Percentiles rank a stretch among this genome's conserved stretches.
These are phyloP conservation scores for Lophium mytilinum DNA, from an alignment of 495 filamentous ascomycete genomes.

Conservation along the genomic window DNA sequence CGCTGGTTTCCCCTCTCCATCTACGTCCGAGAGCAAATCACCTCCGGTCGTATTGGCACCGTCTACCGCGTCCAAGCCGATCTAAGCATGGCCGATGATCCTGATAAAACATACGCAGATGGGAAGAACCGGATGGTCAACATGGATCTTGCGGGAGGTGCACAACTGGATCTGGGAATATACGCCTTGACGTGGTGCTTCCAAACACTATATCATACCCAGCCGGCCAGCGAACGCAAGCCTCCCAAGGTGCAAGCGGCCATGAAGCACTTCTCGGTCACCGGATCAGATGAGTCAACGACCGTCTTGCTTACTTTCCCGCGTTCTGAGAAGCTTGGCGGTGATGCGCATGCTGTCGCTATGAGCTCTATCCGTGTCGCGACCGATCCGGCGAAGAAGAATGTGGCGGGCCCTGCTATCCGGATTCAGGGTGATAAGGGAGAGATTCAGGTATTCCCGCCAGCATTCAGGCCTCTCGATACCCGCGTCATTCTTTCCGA, in stretches of 20 bases:
- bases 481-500: conserved; percentile 39
- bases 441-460: conserved; percentile 78
- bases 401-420: conserved; percentile 56
- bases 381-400: conserved; percentile 52
- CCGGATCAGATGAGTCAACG: conserved; percentile 75
- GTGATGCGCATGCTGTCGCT: conserved; percentile 63
- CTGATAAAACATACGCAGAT: conserved; percentile 38
- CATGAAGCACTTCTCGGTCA: conserved; percentile 59
- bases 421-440: conserved; percentile 81
- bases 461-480: conserved; percentile 59
- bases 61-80: conserved; percentile 74
- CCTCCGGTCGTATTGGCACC: conserved; percentile 62
- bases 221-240: conserved; percentile 41
- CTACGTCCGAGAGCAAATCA: conserved; percentile 65
- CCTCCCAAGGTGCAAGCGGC: conserved; percentile 50
- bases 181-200: conserved; percentile 92
- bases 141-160: conserved; percentile 76
- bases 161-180: conserved; percentile 77
- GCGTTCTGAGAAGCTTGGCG: conserved; percentile 31
- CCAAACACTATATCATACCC: conserved; percentile 81
- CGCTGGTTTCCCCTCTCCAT: conserved; percentile 81
- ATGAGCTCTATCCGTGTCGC: conserved; percentile 61
- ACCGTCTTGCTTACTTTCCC: conserved; percentile 75
- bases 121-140: conserved; percentile 76
- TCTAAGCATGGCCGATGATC: conserved; percentile 44